Percentiles rank a stretch among this genome's conserved stretches.
Conservation (phyloP, 495 filamentous ascomycete species). For the Penicillium paradoxum region DNA sequence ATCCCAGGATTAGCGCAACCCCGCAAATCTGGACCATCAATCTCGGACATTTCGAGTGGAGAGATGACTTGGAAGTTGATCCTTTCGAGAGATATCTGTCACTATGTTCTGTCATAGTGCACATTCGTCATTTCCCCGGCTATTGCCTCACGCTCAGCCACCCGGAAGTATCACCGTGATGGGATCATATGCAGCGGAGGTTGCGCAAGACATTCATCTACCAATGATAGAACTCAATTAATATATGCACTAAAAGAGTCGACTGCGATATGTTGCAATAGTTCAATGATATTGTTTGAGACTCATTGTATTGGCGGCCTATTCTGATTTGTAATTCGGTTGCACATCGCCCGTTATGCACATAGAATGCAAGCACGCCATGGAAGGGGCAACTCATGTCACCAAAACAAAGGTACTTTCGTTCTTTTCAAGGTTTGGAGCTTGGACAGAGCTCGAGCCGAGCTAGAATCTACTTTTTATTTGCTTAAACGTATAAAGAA, state of each 20-base stretch:
- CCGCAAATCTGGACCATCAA: not conserved
- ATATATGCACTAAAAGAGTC: not conserved
- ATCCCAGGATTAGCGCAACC: not conserved
- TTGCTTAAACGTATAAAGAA: too few species aligned
- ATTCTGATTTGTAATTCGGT: not conserved
- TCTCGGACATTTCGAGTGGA: conserved; percentile 4
- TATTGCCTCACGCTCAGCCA: conserved; percentile 11
- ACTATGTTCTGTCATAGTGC: not conserved
- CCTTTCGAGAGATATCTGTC: not conserved
- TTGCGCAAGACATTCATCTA: conserved; percentile 6
- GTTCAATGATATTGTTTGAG: not conserved
- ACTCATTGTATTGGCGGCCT: too few species aligned
- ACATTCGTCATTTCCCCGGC: conserved; percentile 2
- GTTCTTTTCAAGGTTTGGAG: too few species aligned
- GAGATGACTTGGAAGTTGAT: conserved; percentile 3
- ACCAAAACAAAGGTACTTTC: not conserved
- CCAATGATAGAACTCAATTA: not conserved
- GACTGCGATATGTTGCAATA: not conserved
- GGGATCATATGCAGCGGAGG: not conserved
- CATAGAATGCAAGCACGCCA: not conserved
- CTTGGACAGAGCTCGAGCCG: too few species aligned
- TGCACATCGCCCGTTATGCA: not conserved
- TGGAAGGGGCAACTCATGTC: not conserved
- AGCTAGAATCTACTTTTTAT: too few species aligned
- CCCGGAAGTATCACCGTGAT: not conserved